Percentiles rank a stretch among this genome's conserved stretches.
These are phyloP conservation scores for Cardamine resedifolia DNA, from an alignment of 345 rosid species.

Conservation along the genomic window DNA sequence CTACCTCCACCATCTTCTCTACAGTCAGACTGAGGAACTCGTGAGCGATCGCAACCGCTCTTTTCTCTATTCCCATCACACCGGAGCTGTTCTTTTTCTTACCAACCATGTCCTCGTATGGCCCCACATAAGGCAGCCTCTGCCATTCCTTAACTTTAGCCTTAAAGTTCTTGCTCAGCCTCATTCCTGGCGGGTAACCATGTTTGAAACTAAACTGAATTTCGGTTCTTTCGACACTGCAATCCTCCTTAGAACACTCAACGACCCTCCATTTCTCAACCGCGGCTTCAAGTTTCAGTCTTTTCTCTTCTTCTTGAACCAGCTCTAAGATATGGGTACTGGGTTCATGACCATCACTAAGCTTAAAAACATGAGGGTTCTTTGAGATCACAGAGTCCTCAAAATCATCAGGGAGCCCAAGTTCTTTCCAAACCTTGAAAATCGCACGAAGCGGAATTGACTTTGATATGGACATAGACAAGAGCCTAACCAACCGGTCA, in stretches of 20 bases:
- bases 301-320: constrained; percentile 40
- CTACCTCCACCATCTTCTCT: constrained; percentile 92
- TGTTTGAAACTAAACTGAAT: constrained; percentile 63
- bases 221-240: constrained; percentile 49
- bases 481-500: constrained; percentile 58
- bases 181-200: constrained; percentile 80
- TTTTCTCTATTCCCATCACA: constrained; percentile 57
- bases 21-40: constrained; percentile 83
- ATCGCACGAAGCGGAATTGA: constrained; percentile 80
- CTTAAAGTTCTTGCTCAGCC: constrained; percentile 69
- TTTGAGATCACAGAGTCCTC: constrained; percentile 73
- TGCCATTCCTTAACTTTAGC: constrained; percentile 86
- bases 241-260: constrained; percentile 66
- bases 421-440: constrained; percentile 94
- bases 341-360: constrained; percentile 61
- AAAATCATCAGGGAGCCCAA: constrained; percentile 90
- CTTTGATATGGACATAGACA: constrained; percentile 63
- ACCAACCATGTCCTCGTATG: constrained; percentile 62
- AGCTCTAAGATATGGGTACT: constrained; percentile 71
- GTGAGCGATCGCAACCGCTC: constrained; percentile 71
- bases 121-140: constrained; percentile 64
- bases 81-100: constrained; percentile 53
- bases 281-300: constrained; percentile 43
- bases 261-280: constrained; percentile 81
- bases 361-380: constrained; percentile 55